These are phyloP conservation scores for Candida schatavii DNA, from an alignment of 805 yeast genomes.

Conservation along the genomic window DNA sequence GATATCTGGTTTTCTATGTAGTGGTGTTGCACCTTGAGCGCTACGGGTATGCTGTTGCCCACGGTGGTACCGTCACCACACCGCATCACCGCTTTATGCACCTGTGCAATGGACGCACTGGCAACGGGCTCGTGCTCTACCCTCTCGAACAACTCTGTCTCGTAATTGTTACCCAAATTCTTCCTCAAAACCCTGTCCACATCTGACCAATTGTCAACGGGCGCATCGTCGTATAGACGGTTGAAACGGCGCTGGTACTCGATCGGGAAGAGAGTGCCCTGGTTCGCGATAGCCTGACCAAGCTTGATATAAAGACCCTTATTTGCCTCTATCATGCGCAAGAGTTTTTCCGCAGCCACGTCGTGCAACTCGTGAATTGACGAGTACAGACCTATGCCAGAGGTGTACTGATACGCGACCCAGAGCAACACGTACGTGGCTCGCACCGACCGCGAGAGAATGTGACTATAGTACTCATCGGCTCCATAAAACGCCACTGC, in stretches of 20 bases:
- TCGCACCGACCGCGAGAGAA: conserved; percentile 44
- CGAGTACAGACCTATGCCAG: conserved; percentile 35
- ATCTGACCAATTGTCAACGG: conserved; percentile 50
- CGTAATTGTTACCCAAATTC: conserved; percentile 44
- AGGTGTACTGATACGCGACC: conserved; percentile 60
- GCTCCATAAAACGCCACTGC: neutral
- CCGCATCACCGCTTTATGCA: conserved; percentile 51
- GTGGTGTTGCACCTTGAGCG: conserved; percentile 65
- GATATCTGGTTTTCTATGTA: conserved; percentile 58
- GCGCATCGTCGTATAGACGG: conserved; percentile 66
- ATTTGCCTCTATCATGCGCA: conserved; percentile 27
- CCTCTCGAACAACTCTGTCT: conserved; percentile 29
- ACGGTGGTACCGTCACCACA: neutral
- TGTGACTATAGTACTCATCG: neutral
- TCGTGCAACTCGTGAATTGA: conserved; percentile 55
- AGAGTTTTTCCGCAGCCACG: conserved; percentile 44
- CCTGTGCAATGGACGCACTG: conserved; percentile 75
- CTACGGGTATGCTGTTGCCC: conserved; percentile 50
- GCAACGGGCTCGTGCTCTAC: conserved; percentile 64
- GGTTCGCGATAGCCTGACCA: conserved; percentile 80
- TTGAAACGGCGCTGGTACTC: conserved; percentile 59
- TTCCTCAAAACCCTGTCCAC: conserved; percentile 38
- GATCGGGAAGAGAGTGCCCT: conserved; percentile 63
- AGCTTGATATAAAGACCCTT: conserved; percentile 63
- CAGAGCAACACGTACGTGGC: conserved; percentile 46